Percentiles rank a stretch among this genome's conserved stretches.
Evolutionary conservation across 805 yeast species (phyloP).

Genomic region (Ascoidea tarda): DNA sequence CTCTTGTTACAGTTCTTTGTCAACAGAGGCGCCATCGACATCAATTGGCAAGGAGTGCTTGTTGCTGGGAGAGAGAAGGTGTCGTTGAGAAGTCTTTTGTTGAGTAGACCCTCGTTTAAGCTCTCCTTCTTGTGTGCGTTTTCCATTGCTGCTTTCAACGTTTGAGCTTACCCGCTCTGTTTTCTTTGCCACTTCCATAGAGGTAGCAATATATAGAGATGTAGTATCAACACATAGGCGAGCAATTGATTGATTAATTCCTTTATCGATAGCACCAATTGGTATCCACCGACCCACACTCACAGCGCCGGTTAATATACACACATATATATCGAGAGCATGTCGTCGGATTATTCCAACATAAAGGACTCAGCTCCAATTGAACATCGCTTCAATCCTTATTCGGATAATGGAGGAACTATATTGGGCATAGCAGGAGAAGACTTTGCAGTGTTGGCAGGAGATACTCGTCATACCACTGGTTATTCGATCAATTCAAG

Average conservation of each 20-base stretch:
- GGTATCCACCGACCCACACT: no score
- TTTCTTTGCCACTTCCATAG: no score
- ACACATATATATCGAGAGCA: no score
- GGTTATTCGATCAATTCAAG: constrained; percentile 92
- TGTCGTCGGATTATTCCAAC: constrained; percentile 42
- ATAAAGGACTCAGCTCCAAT: constrained; percentile 49
- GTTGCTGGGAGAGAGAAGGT: constrained; percentile 23
- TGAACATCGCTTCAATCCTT: constrained; percentile 88
- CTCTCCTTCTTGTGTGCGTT: constrained; percentile 39
- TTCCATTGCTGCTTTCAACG: constrained; percentile 44
- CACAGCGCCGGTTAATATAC: no score
- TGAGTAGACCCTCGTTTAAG: constrained; percentile 49
- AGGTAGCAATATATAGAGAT: no score
- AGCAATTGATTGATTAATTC: no score
- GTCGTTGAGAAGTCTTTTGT: constrained; percentile 34
- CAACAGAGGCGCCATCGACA: constrained; percentile 34
- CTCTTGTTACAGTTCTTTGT: constrained; percentile 35
- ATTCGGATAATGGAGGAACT: constrained; percentile 90
- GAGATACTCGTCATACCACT: constrained; percentile 93
- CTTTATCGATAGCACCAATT: no score
- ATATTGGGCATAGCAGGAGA: constrained; percentile 95
- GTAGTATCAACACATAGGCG: no score
- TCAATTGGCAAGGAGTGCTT: constrained; percentile 25
- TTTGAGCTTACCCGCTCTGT: constrained; percentile 6
- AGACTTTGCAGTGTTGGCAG: constrained; percentile 93